Evolutionary conservation across 2,329 filamentous ascomycete genomes (phyloP).

Genomic region (Aspergillus vadensis): DNA sequence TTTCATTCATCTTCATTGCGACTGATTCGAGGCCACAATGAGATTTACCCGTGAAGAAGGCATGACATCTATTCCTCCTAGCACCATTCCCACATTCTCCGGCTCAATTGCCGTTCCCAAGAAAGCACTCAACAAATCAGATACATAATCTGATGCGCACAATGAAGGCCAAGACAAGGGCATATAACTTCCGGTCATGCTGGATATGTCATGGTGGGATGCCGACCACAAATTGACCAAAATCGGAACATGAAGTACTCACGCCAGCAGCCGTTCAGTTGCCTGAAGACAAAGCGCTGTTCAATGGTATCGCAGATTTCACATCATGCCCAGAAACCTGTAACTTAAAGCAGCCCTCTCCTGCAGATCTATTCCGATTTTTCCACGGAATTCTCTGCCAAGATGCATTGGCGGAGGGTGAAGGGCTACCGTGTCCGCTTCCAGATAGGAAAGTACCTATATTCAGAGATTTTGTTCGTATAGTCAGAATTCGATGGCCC

Average conservation of each 20-base stretch:
- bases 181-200: neutral
- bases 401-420: neutral
- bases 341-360: neutral
- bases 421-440: neutral
- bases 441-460: neutral
- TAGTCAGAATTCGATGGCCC: too few relatives aligned
- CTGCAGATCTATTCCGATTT: neutral
- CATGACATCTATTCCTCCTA: neutral
- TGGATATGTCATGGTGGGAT: neutral
- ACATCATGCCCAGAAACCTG: neutral
- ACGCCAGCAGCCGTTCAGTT: neutral
- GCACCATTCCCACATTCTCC: too few relatives aligned
- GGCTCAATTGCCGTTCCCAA: neutral
- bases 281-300: neutral
- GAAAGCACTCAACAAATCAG: neutral
- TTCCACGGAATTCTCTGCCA: neutral
- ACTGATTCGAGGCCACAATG: too few relatives aligned
- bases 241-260: neutral
- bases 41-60: neutral
- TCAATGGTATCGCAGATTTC: neutral
- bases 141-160: neutral
- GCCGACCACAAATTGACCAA: neutral
- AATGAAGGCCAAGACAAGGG: neutral
- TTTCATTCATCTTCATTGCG: neutral
- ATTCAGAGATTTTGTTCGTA: too few relatives aligned